phyloP scores from a whole-genome alignment of 2,329 filamentous ascomycete genomes.

The Tympanopsis confertula region DNA sequence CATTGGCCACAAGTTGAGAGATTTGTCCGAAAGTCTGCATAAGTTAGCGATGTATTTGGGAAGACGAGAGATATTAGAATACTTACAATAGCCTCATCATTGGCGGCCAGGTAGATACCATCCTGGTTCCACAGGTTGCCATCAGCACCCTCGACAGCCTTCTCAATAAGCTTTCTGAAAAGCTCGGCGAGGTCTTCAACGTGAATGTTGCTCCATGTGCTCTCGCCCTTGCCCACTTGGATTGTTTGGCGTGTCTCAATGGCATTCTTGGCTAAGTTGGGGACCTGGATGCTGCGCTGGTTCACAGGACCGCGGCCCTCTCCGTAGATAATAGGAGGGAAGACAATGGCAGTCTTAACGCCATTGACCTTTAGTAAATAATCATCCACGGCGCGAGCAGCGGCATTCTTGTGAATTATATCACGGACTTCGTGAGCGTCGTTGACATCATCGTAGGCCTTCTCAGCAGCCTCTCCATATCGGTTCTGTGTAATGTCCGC shows the following conservation, averaged over 20 bases:
- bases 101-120: not conserved
- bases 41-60: not conserved
- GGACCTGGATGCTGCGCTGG: constrained; percentile 1
- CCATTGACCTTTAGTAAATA: not conserved
- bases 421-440: not conserved
- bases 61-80: not conserved
- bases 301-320: not conserved
- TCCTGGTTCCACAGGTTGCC: not conserved
- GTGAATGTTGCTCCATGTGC: not conserved
- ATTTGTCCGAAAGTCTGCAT: not conserved
- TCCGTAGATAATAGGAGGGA: not conserved
- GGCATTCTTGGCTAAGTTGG: not conserved
- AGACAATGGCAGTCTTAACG: not conserved
- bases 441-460: not conserved
- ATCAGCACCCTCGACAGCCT: not conserved
- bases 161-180: not conserved
- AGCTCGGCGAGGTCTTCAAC: not conserved
- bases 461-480: not conserved
- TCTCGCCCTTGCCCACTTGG: not conserved
- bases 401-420: not conserved
- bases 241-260: not conserved
- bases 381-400: not conserved
- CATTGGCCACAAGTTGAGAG: not conserved
- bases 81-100: not conserved
- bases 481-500: not conserved